A percentile compares a stretch with the other conserved stretches of the same genome.
phyloP scores from a whole-genome alignment of 2,329 filamentous ascomycete species.

The Aspergillus hortae region DNA sequence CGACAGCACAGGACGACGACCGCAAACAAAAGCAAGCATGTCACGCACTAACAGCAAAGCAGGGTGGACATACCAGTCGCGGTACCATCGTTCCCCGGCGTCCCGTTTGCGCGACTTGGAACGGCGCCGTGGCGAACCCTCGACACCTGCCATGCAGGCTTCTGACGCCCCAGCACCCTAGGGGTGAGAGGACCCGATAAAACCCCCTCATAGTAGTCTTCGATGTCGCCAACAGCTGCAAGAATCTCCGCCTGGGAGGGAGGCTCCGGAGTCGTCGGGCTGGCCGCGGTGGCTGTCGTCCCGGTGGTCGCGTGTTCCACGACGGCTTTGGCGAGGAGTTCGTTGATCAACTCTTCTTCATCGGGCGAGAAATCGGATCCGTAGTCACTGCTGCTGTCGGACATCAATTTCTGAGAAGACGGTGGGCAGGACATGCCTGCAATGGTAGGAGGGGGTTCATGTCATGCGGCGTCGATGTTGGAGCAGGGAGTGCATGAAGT shows the following conservation, averaged over 20 bases:
- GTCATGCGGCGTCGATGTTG: slow-evolving; percentile 6
- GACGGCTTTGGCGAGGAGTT: slow-evolving; percentile 48
- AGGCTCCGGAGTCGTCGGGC: slow-evolving; percentile 13
- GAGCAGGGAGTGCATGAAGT: background rate
- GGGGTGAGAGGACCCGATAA: slow-evolving; percentile 36
- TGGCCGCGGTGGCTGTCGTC: slow-evolving; percentile 9
- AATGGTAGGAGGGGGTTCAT: slow-evolving; percentile 18
- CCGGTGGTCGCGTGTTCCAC: slow-evolving; percentile 24
- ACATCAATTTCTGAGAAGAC: slow-evolving; percentile 8
- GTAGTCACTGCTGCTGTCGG: slow-evolving; percentile 53
- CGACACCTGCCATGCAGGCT: slow-evolving; percentile 23
- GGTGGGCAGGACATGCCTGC: slow-evolving; percentile 33
- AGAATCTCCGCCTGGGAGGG: slow-evolving; percentile 11
- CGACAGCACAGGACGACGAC: background rate
- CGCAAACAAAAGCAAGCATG: slow-evolving; percentile 37
- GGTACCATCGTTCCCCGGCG: slow-evolving; percentile 21
- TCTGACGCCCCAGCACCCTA: slow-evolving; percentile 40
- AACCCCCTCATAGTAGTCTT: slow-evolving; percentile 41
- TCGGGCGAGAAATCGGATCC: slow-evolving; percentile 60
- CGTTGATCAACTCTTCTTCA: slow-evolving; percentile 53
- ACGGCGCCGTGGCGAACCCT: slow-evolving; percentile 8
- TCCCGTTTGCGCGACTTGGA: slow-evolving; percentile 26
- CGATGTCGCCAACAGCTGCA: slow-evolving; percentile 36
- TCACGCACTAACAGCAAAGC: slow-evolving; percentile 31
- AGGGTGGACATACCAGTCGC: slow-evolving; percentile 28